phyloP scores from a whole-genome alignment of 169 alveolate species.

The Perkinsus marinus region DNA sequence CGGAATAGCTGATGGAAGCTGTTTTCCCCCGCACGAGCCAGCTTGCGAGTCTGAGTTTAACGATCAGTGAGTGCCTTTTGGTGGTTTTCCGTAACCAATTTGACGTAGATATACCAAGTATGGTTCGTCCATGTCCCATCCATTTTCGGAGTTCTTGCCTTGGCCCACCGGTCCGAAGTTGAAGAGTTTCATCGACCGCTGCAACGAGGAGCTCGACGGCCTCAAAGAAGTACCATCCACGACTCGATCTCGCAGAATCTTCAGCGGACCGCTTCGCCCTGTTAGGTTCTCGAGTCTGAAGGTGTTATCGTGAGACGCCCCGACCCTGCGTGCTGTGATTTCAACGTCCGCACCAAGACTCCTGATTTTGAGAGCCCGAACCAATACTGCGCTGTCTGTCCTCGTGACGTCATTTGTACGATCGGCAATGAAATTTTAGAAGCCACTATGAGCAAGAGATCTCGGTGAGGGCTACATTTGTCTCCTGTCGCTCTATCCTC shows the following conservation, averaged over 20 bases:
- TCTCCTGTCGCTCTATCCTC: background rate
- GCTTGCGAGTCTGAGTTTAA: conserved; percentile 5
- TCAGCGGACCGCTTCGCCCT: background rate
- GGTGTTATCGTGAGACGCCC: conserved; percentile 7
- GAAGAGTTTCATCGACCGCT: background rate
- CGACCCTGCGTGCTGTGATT: background rate
- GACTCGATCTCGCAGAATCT: background rate
- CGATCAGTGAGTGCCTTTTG: background rate
- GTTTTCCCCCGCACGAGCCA: conserved; percentile 7
- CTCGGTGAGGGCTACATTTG: too few species aligned
- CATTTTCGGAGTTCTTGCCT: conserved; percentile 6
- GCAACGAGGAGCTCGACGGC: conserved; percentile 8
- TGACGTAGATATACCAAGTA: background rate
- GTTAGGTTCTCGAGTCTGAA: background rate
- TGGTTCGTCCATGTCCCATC: conserved; percentile 3
- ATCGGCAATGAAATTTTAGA: conserved; percentile 5
- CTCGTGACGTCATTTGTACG: conserved; percentile 3
- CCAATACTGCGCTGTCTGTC: conserved; percentile 9
- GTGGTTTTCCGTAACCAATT: background rate
- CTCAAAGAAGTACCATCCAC: background rate
- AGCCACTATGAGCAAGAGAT: conserved; percentile 7
- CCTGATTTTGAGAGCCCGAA: conserved; percentile 8
- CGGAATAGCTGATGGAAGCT: conserved; percentile 2
- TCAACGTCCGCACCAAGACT: conserved; percentile 1
- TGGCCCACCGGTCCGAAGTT: conserved; percentile 8